Evolutionary conservation across 441 rosid species (phyloP).

Genomic region (Eutrema salsugineum): DNA sequence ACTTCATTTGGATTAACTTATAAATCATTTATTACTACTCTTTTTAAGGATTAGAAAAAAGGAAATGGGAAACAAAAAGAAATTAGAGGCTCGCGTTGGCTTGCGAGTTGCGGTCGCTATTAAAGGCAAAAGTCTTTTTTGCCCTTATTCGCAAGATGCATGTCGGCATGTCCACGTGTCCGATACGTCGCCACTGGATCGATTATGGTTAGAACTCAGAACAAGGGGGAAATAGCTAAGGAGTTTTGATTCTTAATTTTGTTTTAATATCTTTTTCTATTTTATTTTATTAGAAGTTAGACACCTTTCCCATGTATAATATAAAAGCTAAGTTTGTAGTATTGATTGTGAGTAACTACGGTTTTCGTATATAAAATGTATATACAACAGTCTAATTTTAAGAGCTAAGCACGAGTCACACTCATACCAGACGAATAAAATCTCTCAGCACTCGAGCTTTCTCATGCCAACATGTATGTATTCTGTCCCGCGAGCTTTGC

Average conservation of each 20-base stretch:
- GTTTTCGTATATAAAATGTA: background rate
- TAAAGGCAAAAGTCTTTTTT: background rate
- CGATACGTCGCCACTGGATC: background rate
- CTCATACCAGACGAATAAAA: background rate
- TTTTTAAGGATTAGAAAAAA: slow-evolving; percentile 1
- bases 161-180: slow-evolving; percentile 22
- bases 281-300: no score
- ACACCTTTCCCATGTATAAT: no score
- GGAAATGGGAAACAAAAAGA: background rate
- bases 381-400: background rate
- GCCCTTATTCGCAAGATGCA: slow-evolving; percentile 14
- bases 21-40: background rate
- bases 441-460: slow-evolving; percentile 1
- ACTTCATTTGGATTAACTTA: background rate
- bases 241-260: no score
- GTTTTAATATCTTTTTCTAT: no score
- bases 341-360: no score
- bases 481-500: slow-evolving; percentile 71
- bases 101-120: background rate
- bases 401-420: background rate
- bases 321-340: no score
- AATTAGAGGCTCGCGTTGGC: slow-evolving; percentile 22
- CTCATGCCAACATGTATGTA: slow-evolving; percentile 16
- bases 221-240: no score
- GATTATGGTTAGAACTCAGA: background rate